phyloP scores from a whole-genome alignment of 2,329 filamentous ascomycete genomes.

The Monilinia fructicola region DNA sequence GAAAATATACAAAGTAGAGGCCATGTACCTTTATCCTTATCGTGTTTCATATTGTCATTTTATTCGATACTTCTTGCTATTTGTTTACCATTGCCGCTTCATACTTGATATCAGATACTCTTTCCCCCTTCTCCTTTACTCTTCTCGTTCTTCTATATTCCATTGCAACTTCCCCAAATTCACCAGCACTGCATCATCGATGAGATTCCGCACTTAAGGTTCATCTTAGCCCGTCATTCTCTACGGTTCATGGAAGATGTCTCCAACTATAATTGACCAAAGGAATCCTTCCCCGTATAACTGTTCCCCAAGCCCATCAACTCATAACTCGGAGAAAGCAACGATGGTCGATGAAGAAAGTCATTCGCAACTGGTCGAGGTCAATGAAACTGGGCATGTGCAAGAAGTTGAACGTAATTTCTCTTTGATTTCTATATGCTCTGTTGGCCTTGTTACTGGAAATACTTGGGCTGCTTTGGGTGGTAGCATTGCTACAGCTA shows the following conservation, averaged over 20 bases:
- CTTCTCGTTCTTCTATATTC: background rate
- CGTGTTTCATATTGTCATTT: background rate
- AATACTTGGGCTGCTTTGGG: conserved; percentile 49
- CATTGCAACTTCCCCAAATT: background rate
- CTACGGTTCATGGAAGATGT: background rate
- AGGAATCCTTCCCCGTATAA: background rate
- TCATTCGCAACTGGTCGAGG: conserved; percentile 24
- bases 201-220: background rate
- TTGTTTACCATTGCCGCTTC: background rate
- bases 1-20: background rate
- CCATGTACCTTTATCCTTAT: background rate
- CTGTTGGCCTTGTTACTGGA: conserved; percentile 48
- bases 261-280: background rate
- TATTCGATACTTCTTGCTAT: background rate
- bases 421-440: conserved; percentile 48
- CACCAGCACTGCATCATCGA: background rate
- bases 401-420: conserved; percentile 54
- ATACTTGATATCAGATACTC: background rate
- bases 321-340: conserved; percentile 25
- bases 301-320: conserved; percentile 1
- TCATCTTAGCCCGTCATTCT: background rate
- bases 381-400: conserved; percentile 52
- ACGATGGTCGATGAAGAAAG: conserved; percentile 17
- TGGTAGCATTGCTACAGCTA: conserved; percentile 45
- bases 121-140: background rate